Evolutionary conservation across 139 green algal species (phyloP).

Genomic region (Chara braunii): DNA sequence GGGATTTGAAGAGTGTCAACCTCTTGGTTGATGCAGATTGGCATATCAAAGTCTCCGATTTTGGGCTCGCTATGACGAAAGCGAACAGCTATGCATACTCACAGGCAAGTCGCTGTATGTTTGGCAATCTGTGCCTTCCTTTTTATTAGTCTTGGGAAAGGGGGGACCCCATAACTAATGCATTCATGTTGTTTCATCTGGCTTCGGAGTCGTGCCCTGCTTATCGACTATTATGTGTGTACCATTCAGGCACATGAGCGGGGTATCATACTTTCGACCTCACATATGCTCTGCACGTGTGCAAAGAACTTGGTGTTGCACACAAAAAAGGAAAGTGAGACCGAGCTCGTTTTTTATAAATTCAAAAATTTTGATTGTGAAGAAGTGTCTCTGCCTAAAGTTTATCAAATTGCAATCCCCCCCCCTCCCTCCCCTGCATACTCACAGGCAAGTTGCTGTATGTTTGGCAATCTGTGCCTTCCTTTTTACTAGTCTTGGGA

Average conservation of each 20-base stretch:
- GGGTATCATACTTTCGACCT: no score
- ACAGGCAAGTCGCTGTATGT: neutral
- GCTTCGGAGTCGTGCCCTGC: neutral
- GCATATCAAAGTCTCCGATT: slow-evolving; percentile 65
- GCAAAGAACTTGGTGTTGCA: no score
- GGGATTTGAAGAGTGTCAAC: slow-evolving; percentile 64
- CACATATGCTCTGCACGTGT: no score
- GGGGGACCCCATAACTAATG: neutral
- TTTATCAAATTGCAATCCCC: no score
- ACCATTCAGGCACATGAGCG: no score
- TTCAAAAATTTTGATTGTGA: no score
- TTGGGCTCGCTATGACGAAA: slow-evolving; percentile 48
- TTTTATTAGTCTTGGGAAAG: neutral
- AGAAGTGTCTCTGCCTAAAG: no score
- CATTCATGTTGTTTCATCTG: neutral
- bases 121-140: neutral
- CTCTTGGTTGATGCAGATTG: slow-evolving; percentile 56
- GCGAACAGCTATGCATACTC: slow-evolving; percentile 12
- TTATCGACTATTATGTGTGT: no score
- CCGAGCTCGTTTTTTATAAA: no score
- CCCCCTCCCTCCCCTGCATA: slow-evolving; percentile 5
- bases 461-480: neutral
- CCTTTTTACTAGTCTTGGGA: neutral
- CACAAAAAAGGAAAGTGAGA: no score
- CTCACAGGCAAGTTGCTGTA: neutral